Evolutionary conservation across 2,329 filamentous ascomycete genomes (phyloP), one percentile per base, ranked within the genome.

Genomic region (Fusarium tjaetaba): DNA sequence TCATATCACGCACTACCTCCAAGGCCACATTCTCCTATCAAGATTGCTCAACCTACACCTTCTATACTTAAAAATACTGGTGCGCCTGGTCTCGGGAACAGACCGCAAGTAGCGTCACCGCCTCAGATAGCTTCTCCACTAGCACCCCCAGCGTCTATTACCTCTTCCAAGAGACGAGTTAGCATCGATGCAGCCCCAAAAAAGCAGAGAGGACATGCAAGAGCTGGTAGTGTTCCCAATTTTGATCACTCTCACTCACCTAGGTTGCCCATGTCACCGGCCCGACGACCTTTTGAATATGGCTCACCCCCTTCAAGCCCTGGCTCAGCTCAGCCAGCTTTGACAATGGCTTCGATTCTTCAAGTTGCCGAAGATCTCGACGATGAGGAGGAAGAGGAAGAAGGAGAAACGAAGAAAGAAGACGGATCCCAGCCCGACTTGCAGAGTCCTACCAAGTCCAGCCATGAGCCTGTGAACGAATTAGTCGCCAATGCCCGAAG

Each of bases 401-500:
- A 82, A 14, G 76, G 77, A 4, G 79, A 79, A 11, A 68, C 74
- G 1, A 72, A 76, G 1, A 72, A 75, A 14, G 78, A 80, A 5
- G 81, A 81, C 24, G 81, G 79, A 26, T 68, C 72, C 32, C 80
- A 70, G 41, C 78, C 81, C 9, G 85, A 82, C 18, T 72, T 85
- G 8, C 86, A 88, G 55, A 92, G 90, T 73, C 89, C 91, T 9
- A 87, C 87, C 24, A 93, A 88, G 80, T 86, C 86, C 53, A 85
- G 80, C 36, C 84, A 83, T 76, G 85, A 92, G 62, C 87, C 90
- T 13, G 85, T 93, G 70, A 93, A 90, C 70, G 95, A 97, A 68
- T 86, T 94, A 11, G 94, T 96, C 16, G 89, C 93, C n/a, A 96
- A 94, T 80, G 96, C 96, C 20, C 90, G 96, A 36, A 90, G 94